Evolutionary conservation across 805 yeast species (phyloP).

Genomic region (Isabelozyma rhagii): DNA sequence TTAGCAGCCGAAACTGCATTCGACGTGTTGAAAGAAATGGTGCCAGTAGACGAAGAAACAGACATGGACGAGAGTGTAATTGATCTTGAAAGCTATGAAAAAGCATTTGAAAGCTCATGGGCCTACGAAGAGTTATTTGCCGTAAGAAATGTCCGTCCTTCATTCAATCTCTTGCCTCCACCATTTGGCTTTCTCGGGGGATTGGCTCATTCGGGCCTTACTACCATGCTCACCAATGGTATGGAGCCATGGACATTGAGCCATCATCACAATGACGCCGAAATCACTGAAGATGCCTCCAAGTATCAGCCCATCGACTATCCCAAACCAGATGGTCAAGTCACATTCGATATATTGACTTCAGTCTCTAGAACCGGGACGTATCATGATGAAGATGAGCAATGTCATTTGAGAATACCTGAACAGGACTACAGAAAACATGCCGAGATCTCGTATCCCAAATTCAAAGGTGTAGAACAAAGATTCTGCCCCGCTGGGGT

Average conservation of each 20-base stretch:
- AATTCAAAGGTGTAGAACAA: constrained; percentile 81
- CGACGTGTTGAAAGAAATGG: constrained; percentile 39
- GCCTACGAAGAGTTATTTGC: constrained; percentile 75
- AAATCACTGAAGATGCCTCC: constrained; percentile 64
- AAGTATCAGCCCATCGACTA: constrained; percentile 71
- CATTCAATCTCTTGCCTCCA: constrained; percentile 53
- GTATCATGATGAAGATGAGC: constrained; percentile 91
- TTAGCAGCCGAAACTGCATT: constrained; percentile 87
- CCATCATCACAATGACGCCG: constrained; percentile 69
- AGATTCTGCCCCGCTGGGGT: constrained; percentile 99
- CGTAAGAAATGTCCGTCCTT: constrained; percentile 90
- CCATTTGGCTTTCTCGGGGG: constrained; percentile 82
- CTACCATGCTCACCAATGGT: constrained; percentile 77
- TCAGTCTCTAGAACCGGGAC: constrained; percentile 98
- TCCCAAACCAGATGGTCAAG: constrained; percentile 93
- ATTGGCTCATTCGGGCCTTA: constrained; percentile 76
- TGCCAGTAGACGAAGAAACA: constrained; percentile 42
- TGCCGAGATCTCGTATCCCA: constrained; percentile 66
- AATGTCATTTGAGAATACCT: constrained; percentile 71
- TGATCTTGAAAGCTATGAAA: constrained; percentile 58
- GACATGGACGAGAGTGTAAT: constrained; percentile 38
- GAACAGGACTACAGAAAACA: constrained; percentile 65
- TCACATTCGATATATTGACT: constrained; percentile 88
- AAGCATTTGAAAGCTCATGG: constrained; percentile 75
- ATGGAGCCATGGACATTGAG: constrained; percentile 83